Percentiles rank a stretch among this genome's conserved stretches.
phyloP scores from a whole-genome alignment of 192 early-diverging fungal species.

The Kappamyces sp. region DNA sequence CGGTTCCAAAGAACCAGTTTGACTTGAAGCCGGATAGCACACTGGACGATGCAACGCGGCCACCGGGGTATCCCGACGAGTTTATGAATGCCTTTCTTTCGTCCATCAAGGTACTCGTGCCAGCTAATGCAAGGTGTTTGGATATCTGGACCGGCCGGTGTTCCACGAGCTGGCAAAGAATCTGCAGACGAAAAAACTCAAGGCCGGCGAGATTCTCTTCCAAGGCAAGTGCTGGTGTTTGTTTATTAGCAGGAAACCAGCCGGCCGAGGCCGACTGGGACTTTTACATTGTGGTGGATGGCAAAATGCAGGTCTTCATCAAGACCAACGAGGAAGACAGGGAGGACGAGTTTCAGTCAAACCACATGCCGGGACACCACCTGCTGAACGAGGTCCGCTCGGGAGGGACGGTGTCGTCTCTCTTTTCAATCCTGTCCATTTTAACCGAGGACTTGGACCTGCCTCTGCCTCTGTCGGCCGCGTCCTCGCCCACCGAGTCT shows the following conservation, averaged over 20 bases:
- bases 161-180: slow-evolving; percentile 93
- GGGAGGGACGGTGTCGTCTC: slow-evolving; percentile 84
- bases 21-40: slow-evolving; percentile 71
- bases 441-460: slow-evolving; percentile 65
- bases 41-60: slow-evolving; percentile 35
- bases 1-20: slow-evolving; percentile 36
- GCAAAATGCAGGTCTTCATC: slow-evolving; percentile 85
- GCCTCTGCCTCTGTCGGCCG: slow-evolving; percentile 21
- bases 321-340: slow-evolving; percentile 41
- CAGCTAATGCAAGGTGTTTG: slow-evolving; percentile 68
- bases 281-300: slow-evolving; percentile 96
- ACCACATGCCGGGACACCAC: slow-evolving; percentile 38
- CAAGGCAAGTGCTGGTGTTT: neutral
- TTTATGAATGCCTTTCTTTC: slow-evolving; percentile 76
- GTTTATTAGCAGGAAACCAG: too few species aligned
- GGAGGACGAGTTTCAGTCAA: slow-evolving; percentile 11
- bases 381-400: slow-evolving; percentile 82
- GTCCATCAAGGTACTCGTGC: slow-evolving; percentile 56
- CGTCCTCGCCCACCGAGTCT: slow-evolving; percentile 15
- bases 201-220: slow-evolving; percentile 42
- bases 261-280: slow-evolving; percentile 61
- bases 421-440: slow-evolving; percentile 87
- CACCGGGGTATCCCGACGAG: slow-evolving; percentile 53
- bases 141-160: slow-evolving; percentile 91
- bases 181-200: slow-evolving; percentile 58